phyloP scores from a whole-genome alignment of 2,329 filamentous ascomycete genomes.

The Stachybotrys chartarum region DNA sequence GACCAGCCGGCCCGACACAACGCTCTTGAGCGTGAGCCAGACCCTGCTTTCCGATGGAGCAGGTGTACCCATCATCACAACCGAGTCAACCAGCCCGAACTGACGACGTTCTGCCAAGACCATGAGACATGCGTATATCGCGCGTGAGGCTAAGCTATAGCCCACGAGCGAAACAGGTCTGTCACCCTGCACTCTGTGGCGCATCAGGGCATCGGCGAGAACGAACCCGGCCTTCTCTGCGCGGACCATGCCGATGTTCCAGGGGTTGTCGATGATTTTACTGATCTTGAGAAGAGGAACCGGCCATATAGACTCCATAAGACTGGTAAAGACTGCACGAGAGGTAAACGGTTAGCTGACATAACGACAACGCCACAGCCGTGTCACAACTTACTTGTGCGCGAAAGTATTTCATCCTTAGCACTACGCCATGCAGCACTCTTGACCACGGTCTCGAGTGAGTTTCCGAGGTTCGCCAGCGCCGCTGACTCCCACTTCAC shows the following conservation, averaged over 20 bases:
- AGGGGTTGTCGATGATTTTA: conserved; percentile 75
- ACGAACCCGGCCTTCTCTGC: conserved; percentile 65
- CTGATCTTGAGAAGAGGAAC: conserved; percentile 57
- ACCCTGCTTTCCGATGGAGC: conserved; percentile 63
- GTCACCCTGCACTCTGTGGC: conserved; percentile 70
- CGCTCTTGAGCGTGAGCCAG: conserved; percentile 72
- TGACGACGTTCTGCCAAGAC: conserved; percentile 71
- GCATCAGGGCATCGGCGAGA: conserved; percentile 76
- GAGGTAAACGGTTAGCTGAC: background rate
- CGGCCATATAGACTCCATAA: conserved; percentile 58
- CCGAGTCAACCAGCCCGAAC: conserved; percentile 82
- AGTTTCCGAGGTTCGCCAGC: conserved; percentile 68
- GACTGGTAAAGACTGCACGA: conserved; percentile 40
- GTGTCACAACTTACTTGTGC: conserved; percentile 33
- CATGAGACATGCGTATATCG: conserved; percentile 80
- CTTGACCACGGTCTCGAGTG: conserved; percentile 69
- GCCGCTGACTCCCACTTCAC: conserved; percentile 77
- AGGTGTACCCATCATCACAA: conserved; percentile 76
- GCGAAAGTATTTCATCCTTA: conserved; percentile 38
- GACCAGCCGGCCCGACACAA: conserved; percentile 76
- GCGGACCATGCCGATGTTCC: conserved; percentile 67
- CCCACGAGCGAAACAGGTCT: conserved; percentile 74
- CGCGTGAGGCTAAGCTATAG: conserved; percentile 73
- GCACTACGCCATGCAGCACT: conserved; percentile 76
- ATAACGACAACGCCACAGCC: background rate